These are phyloP conservation scores for Geum urbanum DNA, from an alignment of 306 rosid genomes.

Conservation along the genomic window DNA sequence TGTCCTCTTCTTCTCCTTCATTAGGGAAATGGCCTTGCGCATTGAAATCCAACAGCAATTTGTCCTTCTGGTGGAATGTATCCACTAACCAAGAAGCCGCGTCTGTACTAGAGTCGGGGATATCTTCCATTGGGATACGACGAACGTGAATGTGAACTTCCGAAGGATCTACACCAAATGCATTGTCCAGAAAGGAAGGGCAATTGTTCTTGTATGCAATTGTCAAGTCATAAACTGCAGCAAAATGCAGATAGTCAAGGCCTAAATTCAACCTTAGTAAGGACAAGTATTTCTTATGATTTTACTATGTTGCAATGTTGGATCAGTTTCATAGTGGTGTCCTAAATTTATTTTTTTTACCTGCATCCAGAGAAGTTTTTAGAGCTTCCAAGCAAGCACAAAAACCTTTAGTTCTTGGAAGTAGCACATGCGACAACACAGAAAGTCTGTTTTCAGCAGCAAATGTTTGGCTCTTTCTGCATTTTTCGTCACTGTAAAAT, in stretches of 20 bases:
- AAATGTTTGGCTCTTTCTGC: conserved; percentile 53
- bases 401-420: conserved; percentile 90
- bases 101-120: conserved; percentile 55
- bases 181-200: conserved; percentile 88
- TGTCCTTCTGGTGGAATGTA: conserved; percentile 49
- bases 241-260: conserved; percentile 9
- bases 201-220: conserved; percentile 76
- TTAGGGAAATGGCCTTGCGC: conserved; percentile 64
- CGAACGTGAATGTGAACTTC: conserved; percentile 84
- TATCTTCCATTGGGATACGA: conserved; percentile 54
- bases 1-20: conserved; percentile 39
- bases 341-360: conserved; percentile 32
- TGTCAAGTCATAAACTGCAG: conserved; percentile 79
- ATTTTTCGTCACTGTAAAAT: conserved; percentile 61
- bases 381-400: conserved; percentile 75
- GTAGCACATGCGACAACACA: conserved; percentile 64
- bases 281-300: neutral
- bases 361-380: conserved; percentile 76
- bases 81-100: conserved; percentile 68
- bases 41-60: conserved; percentile 53
- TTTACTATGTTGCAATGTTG: too few species aligned
- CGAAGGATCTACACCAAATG: conserved; percentile 82
- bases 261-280: neutral
- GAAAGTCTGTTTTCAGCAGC: conserved; percentile 79
- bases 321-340: neutral